These are phyloP conservation scores for Dactylorhiza incarnata DNA, from an alignment of 106 monocot species.

Conservation along the genomic window DNA sequence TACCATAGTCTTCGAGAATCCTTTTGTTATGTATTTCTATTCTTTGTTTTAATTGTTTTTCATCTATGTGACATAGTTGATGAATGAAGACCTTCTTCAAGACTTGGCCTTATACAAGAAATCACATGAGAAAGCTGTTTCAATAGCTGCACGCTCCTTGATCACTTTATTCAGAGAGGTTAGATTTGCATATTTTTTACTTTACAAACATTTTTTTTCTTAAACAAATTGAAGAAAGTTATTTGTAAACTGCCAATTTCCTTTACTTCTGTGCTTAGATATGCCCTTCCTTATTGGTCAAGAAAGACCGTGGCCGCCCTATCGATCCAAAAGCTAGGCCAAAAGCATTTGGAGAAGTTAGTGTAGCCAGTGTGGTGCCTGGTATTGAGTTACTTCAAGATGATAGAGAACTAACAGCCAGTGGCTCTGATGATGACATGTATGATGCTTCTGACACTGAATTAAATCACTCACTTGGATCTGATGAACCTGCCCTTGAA, in stretches of 20 bases:
- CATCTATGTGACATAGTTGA: conserved; percentile 34
- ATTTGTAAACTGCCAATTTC: neutral
- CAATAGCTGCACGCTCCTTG: conserved; percentile 85
- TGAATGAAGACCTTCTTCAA: conserved; percentile 98
- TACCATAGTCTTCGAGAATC: neutral
- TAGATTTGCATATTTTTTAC: neutral
- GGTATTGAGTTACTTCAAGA: conserved; percentile 68
- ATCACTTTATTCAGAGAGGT: conserved; percentile 92
- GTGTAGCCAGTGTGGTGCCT: conserved; percentile 49
- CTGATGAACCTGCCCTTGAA: neutral
- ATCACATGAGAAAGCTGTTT: conserved; percentile 89
- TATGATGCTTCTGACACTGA: conserved; percentile 26
- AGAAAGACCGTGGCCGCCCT: conserved; percentile 90
- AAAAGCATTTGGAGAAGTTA: conserved; percentile 95
- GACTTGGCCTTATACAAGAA: conserved; percentile 94
- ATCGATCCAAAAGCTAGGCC: conserved; percentile 81
- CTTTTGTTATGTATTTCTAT: neutral
- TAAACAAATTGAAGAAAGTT: neutral
- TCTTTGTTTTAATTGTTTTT: neutral
- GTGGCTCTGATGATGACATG: conserved; percentile 28
- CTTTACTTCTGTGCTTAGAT: conserved; percentile 42
- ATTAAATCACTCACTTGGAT: neutral
- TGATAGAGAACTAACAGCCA: conserved; percentile 21
- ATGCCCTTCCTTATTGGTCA: conserved; percentile 83
- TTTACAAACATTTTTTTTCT: neutral